Base-by-base conservation (phyloP, 2,329 filamentous ascomycete species). In the Acephala macrosclerotiorum region DNA sequence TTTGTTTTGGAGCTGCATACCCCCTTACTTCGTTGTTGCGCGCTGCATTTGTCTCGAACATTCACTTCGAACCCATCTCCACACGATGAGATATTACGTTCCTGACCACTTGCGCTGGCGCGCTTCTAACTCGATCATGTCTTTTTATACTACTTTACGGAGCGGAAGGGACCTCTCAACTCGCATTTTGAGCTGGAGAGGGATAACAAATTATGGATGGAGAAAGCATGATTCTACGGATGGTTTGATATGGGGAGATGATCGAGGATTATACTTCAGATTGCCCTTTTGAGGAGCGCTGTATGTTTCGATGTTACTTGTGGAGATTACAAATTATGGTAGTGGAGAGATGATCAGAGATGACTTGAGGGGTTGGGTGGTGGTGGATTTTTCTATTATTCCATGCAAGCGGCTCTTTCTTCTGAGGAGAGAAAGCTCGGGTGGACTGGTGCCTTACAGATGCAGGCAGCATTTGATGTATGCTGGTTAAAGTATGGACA, bases 1-100 rank as follows among this genome's bases (percentile, higher is more conserved):
- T 51, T 47, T 56, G 42, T 60, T 56, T 61, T 35, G n/a, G 18
- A 61, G 58, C 65, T 68, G 66, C 68, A 68, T 68, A 68, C 59
- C 67, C 68, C 67, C 65, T 67, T 71, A 61, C 60, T 66, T 67
- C 56, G 26, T 51, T 8, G 49, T 57, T 60, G 56, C 53, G 25
- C 47, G 40, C 45, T 55, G 18, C 35, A 20, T 64, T 56, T 51
- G n/a, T 20, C 35, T 4, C 26, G 25, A 22, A 36, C 62, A 22
- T 49, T 60, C 49, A 53, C 49, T 53, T 53, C 49, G 49, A 53
- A 22, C 25, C 49, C 14, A 29, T 25, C 29, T 11, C 16, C 25
- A 1, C 49, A 35, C 16, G 40, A 42, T 49, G 42, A 16, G 29
- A 36, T 12, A 26, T 38, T 35, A 35, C 35, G 9, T 57, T n/a